phyloP scores from a whole-genome alignment of 1,284 basidiomycete genomes.

The Apiotrichum brassicae region DNA sequence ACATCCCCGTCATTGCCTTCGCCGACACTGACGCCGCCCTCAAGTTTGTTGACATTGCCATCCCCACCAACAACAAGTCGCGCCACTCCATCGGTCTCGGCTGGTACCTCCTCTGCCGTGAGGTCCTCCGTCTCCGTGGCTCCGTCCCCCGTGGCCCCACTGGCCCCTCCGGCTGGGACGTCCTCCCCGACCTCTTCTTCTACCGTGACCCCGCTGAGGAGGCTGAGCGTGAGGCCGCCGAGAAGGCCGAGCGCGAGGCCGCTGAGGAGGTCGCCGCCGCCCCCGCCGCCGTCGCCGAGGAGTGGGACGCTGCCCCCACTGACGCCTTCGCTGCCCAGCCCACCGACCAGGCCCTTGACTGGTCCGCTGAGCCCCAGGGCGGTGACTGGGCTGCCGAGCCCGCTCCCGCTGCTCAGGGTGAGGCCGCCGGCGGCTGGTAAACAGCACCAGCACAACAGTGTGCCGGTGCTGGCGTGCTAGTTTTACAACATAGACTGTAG shows the following conservation, averaged over 20 bases:
- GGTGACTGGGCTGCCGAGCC: slow-evolving; percentile 35
- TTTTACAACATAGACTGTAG: slow-evolving; percentile 1
- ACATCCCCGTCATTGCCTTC: slow-evolving; percentile 99
- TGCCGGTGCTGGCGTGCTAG: slow-evolving; percentile 1
- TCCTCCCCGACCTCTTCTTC: slow-evolving; percentile 99
- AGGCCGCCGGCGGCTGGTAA: slow-evolving; percentile 31
- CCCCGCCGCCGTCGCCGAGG: slow-evolving; percentile 62
- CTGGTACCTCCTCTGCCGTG: slow-evolving; percentile 98
- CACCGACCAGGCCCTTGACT: slow-evolving; percentile 69
- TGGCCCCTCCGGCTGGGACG: slow-evolving; percentile 83
- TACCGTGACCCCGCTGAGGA: slow-evolving; percentile 99
- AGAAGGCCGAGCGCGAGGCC: slow-evolving; percentile 65
- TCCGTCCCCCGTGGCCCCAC: slow-evolving; percentile 81
- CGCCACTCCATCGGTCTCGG: slow-evolving; percentile 94
- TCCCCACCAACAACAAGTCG: slow-evolving; percentile 99
- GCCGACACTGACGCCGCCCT: slow-evolving; percentile 97
- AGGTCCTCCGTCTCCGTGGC: slow-evolving; percentile 92
- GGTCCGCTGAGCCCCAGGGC: slow-evolving; percentile 65
- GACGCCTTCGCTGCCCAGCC: slow-evolving; percentile 74
- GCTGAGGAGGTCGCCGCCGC: slow-evolving; percentile 49
- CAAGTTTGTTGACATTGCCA: slow-evolving; percentile 95
- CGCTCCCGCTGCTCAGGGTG: slow-evolving; percentile 22
- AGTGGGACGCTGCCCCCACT: slow-evolving; percentile 61
- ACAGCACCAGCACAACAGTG: not conserved
- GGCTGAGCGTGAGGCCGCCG: slow-evolving; percentile 92